Base-by-base conservation (phyloP, 2,329 filamentous ascomycete genomes). In the Clonostachys byssicola region DNA sequence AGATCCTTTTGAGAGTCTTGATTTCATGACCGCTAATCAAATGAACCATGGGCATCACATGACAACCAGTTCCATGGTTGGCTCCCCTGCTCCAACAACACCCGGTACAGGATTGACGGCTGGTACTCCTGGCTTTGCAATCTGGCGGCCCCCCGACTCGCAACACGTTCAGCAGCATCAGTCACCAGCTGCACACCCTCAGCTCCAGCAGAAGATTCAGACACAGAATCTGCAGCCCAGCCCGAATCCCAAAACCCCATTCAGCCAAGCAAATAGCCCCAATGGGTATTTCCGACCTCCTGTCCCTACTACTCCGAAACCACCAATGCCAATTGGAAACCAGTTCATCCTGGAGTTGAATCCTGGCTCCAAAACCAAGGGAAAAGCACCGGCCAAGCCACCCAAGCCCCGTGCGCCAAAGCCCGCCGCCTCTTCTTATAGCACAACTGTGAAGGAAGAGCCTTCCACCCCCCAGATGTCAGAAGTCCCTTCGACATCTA, bases 321-420 rank as follows among this genome's bases (percentile, higher is more conserved):
- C 68, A 12, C 56, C 62, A 33, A 56, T 68, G 46, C 62, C 59
- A 42, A 51, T 53, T 20, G 58, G 58, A 13, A 66, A 57, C 44
- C 66, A 69, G 47, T 61, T 68, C 43, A 63, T 68, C 23, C 50
- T 68, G 45, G 66, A 69, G 47, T 58, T 67, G 46, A 65, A 64
- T 48, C 57, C 60, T 5, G 51, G 49, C 14, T 52, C 56, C 18
- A 64, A 60, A 38, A 52, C 53, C n/a, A 67, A 66, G 47, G 63
- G 58, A 12, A 68, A 67, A 43, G 58, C 62, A 18, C 59, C 62
- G 9, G 58, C 55, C 2, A 68, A 66, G 49, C 64, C 63, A 9
- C 59, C 63, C 5, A 45, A 60, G 47, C 54, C 61, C 48, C 49
- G 60, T 47, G 44, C 49, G 42, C 45, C 62, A n/a, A 49, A 44